Conservation (phyloP, 305 asterid genomes). For the Solanum hybrid region DNA sequence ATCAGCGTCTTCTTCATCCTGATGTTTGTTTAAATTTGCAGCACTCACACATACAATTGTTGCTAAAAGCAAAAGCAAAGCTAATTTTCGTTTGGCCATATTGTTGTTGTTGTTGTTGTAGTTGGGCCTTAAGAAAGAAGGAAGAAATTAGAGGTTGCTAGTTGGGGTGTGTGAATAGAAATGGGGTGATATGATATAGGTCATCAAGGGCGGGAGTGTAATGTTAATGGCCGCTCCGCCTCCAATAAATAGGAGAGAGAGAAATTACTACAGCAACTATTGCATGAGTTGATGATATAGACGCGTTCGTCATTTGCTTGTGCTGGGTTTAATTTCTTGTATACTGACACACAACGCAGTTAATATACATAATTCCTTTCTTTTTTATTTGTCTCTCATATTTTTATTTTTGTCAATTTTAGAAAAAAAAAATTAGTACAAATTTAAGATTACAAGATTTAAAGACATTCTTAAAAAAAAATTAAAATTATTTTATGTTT, state of each 20-base stretch:
- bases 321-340: neutral
- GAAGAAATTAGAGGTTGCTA: neutral
- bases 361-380: neutral
- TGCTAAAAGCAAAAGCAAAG: neutral
- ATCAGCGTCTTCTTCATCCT: conserved; percentile 51
- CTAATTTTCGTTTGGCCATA: neutral
- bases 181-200: neutral
- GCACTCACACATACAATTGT: neutral
- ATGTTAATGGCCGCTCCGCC: neutral
- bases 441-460: too few relatives aligned
- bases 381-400: neutral
- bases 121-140: neutral
- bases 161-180: neutral
- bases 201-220: neutral
- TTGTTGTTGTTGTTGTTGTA: neutral
- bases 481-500: too few relatives aligned
- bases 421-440: neutral
- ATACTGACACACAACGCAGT: neutral
- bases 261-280: neutral
- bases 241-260: conserved; percentile 12
- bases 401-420: neutral
- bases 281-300: neutral
- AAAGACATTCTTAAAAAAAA: too few relatives aligned
- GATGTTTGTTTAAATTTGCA: neutral
- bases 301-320: neutral